Conservation (phyloP, 2,329 filamentous ascomycete species). For the Chalaropsis ovoidea region DNA sequence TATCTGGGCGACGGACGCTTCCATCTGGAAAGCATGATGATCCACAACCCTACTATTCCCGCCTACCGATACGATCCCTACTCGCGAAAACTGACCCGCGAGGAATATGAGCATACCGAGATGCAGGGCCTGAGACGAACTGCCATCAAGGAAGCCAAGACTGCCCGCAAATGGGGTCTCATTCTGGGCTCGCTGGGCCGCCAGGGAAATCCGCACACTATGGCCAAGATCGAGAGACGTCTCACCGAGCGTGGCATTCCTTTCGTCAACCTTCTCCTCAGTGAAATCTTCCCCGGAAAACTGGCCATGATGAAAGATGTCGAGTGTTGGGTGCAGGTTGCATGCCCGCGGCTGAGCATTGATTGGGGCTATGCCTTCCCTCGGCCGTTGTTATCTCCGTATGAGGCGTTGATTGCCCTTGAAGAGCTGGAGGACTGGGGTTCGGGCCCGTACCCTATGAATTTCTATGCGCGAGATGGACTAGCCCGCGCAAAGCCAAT, state of each 20-base stretch:
- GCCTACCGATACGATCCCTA: constrained; percentile 97
- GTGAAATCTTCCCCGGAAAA: constrained; percentile 94
- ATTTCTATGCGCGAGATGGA: constrained; percentile 91
- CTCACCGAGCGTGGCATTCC: constrained; percentile 63
- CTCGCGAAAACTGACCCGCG: constrained; percentile 78
- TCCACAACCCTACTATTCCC: constrained; percentile 82
- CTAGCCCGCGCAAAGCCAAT: constrained; percentile 63
- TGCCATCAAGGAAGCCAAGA: constrained; percentile 65
- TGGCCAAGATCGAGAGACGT: constrained; percentile 72
- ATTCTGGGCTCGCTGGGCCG: constrained; percentile 87
- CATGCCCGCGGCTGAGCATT: constrained; percentile 91
- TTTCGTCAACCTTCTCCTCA: constrained; percentile 75
- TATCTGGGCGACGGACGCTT: constrained; percentile 90
- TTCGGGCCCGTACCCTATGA: constrained; percentile 81
- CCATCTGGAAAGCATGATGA: constrained; percentile 97
- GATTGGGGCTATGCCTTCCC: constrained; percentile 98
- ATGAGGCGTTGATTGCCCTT: constrained; percentile 87
- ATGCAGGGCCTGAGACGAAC: constrained; percentile 71
- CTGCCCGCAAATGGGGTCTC: constrained; percentile 81
- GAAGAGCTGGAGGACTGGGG: constrained; percentile 69
- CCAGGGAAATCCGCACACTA: constrained; percentile 90
- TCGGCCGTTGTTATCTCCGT: constrained; percentile 77
- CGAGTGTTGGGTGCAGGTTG: constrained; percentile 96
- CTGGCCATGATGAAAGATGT: constrained; percentile 87
- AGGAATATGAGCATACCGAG: constrained; percentile 83